A percentile compares a stretch with the other conserved stretches of the same genome.
Conservation (phyloP, 1,284 basidiomycete species). For the Moniliophthora roreri region DNA sequence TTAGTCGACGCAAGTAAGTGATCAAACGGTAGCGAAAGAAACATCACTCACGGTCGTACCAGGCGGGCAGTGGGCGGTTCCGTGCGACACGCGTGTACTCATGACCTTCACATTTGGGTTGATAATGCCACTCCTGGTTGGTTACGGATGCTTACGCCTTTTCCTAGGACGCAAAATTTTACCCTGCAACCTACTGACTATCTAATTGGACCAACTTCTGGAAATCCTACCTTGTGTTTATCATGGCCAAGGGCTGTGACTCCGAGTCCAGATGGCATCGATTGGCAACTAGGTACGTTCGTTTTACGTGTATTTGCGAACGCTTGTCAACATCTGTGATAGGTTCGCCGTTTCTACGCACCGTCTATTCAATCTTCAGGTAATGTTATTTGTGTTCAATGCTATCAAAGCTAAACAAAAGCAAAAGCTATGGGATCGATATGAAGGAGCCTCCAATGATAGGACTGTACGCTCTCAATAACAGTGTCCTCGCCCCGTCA, state of each 20-base stretch:
- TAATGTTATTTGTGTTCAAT: constrained; percentile 27
- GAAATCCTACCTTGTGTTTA: constrained; percentile 71
- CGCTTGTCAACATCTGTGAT: constrained; percentile 6
- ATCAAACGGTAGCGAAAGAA: neutral
- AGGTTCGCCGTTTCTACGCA: constrained; percentile 78
- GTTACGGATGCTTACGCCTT: constrained; percentile 7
- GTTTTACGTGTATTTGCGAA: neutral
- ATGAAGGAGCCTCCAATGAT: constrained; percentile 70
- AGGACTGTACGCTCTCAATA: constrained; percentile 60
- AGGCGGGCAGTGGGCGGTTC: constrained; percentile 82
- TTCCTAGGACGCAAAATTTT: constrained; percentile 52
- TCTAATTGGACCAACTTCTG: constrained; percentile 71
- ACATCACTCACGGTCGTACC: neutral
- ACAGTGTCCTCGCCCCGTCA: constrained; percentile 41
- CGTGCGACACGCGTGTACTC: constrained; percentile 67
- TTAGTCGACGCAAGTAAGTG: constrained; percentile 56
- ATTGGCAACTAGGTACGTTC: constrained; percentile 76
- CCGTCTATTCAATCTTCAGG: constrained; percentile 85
- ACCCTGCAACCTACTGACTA: constrained; percentile 81
- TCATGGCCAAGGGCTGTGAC: constrained; percentile 77
- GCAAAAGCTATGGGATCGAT: constrained; percentile 67
- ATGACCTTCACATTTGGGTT: constrained; percentile 79
- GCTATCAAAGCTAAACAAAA: constrained; percentile 13
- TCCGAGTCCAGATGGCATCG: constrained; percentile 74
- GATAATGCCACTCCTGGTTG: constrained; percentile 17